Base-by-base conservation (phyloP, 495 filamentous ascomycete genomes). In the Hyphodiscus hymeniophilus region DNA sequence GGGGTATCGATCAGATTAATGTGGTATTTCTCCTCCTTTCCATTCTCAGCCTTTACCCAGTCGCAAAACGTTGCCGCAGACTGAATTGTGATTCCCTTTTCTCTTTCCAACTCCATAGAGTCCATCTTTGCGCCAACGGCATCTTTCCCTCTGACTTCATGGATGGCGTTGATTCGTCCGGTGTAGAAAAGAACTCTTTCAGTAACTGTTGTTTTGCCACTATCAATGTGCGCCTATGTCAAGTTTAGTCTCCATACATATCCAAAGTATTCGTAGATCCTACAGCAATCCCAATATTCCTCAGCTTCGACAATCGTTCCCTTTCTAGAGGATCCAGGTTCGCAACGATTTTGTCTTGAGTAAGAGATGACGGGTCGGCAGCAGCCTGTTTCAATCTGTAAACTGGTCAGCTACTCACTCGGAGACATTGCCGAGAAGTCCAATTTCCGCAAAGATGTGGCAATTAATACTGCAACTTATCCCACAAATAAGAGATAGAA, bases 181-280 rank as follows among this genome's bases (percentile, higher is more conserved):
- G 94, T 99, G 67, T 99, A 99, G 76, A 88, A 99, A 49, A 99
- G 85, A 42, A 99, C 89, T 59, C 94, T 85, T 65, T 99, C 94
- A 46, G 91, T 97, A 55, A 80, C 86, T 28, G 94, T 99, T 20
- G 94, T 99, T 66, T 99, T 99, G 52, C 94, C 94, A 64, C 87
- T 94, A 72, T 99, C 94, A 64, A 99, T 99, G 61, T 99, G 94
- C 58, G 94, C 92, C 57, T 59, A 22, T 48, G 24, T 30, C 30
- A n/a, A 22, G 17, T 52, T 64, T 55, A 61, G 57, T 55, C 34
- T 57, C 42, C 48, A 16, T 52, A 30, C 23, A 0, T 26, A 13
- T 44, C 31, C 16, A 6, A 38, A 15, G 15, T 34, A 10, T 15
- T 12, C 3, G 18, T 5, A 20, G n/a, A 34, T 35, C 52, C 24